A percentile compares a stretch with the other conserved stretches of the same genome.
These are phyloP conservation scores for Ophidiomyces ophidiicola DNA, from an alignment of 2,329 filamentous ascomycete species.

Conservation along the genomic window DNA sequence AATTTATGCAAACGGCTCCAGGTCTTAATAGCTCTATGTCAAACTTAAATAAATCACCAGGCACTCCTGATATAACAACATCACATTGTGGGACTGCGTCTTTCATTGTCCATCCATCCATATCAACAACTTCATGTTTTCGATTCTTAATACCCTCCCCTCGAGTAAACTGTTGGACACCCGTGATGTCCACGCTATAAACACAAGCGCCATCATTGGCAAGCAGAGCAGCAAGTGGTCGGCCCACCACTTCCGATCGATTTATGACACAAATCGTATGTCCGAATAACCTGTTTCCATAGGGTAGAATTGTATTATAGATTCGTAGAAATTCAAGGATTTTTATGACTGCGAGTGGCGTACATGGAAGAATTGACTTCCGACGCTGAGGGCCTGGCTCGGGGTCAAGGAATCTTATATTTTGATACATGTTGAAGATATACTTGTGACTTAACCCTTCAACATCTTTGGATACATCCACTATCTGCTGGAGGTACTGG, in stretches of 20 bases:
- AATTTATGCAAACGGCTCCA: conserved; percentile 97
- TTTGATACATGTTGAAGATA: conserved; percentile 99
- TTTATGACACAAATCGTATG: conserved; percentile 96
- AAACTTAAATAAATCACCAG: conserved; percentile 78
- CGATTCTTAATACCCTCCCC: conserved; percentile 75
- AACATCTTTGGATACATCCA: conserved; percentile 82
- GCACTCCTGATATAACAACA: conserved; percentile 88
- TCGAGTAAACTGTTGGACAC: conserved; percentile 82
- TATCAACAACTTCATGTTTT: conserved; percentile 75
- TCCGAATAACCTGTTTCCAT: conserved; percentile 85
- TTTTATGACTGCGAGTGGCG: conserved; percentile 90
- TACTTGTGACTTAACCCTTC: conserved; percentile 89
- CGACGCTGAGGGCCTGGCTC: conserved; percentile 52
- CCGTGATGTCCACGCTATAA: conserved; percentile 85
- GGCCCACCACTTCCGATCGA: conserved; percentile 85
- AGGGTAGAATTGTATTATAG: conserved; percentile 87
- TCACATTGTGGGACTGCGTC: conserved; percentile 79
- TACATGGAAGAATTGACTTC: conserved; percentile 92
- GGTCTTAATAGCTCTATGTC: conserved; percentile 70
- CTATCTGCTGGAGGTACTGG: conserved; percentile 89
- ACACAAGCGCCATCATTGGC: conserved; percentile 94
- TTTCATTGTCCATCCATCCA: conserved; percentile 65
- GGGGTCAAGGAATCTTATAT: conserved; percentile 82
- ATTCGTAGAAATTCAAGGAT: conserved; percentile 91
- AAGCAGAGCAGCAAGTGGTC: conserved; percentile 79